Conservation (phyloP, 2,329 filamentous ascomycete species). For the Pseudocercospora vitis region DNA sequence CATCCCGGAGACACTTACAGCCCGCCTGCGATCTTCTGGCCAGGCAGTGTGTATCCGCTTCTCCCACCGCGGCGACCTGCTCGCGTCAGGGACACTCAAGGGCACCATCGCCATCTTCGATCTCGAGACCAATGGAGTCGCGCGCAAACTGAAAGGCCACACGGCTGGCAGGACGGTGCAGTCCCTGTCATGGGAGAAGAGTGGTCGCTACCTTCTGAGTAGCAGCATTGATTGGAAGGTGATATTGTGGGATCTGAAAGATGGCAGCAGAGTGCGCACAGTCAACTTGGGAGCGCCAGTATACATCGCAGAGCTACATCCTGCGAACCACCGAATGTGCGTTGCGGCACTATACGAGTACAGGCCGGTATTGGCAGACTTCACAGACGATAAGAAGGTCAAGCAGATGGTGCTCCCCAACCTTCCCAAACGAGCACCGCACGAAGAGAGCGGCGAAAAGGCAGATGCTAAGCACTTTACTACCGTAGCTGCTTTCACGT, state of each 20-base stretch:
- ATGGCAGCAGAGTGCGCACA: conserved; percentile 71
- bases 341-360: conserved; percentile 93
- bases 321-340: conserved; percentile 80
- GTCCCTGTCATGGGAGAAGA: conserved; percentile 90
- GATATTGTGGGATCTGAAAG: conserved; percentile 87
- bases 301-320: conserved; percentile 94
- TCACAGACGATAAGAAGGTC: conserved; percentile 50
- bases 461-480: conserved; percentile 95
- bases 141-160: conserved; percentile 89
- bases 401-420: conserved; percentile 75
- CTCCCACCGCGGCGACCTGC: conserved; percentile 89
- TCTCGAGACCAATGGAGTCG: conserved; percentile 94
- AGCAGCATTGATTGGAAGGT: conserved; percentile 96
- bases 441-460: conserved; percentile 74
- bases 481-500: conserved; percentile 86
- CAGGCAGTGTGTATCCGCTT: conserved; percentile 74
- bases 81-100: conserved; percentile 87
- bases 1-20: conserved; percentile 86
- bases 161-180: conserved; percentile 77
- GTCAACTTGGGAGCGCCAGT: conserved; percentile 90
- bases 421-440: conserved; percentile 70
- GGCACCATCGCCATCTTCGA: conserved; percentile 96
- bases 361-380: conserved; percentile 81
- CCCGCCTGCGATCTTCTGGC: conserved; percentile 71
- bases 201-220: conserved; percentile 86